A percentile compares a stretch with the other conserved stretches of the same genome.
Conservation (phyloP, 768 basidiomycete genomes). For the Leccinum disarticulatum region DNA sequence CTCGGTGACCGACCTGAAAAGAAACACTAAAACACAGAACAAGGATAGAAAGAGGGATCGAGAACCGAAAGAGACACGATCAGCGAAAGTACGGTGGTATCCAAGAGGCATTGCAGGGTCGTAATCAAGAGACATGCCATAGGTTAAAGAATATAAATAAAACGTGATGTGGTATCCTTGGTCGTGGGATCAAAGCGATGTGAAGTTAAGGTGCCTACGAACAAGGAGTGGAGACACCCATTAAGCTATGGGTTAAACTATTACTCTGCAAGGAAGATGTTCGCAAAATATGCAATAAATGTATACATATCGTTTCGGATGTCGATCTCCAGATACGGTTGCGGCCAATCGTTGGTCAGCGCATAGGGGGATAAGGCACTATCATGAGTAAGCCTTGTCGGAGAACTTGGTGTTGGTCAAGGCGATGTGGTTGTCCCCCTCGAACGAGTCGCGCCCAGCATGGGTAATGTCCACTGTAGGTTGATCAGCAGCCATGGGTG, state of each 20-base stretch:
- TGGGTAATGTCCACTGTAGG: slow-evolving; percentile 45
- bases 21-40: background rate
- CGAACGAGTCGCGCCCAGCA: slow-evolving; percentile 43
- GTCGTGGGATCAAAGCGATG: slow-evolving; percentile 5
- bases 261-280: slow-evolving; percentile 17
- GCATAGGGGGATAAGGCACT: background rate
- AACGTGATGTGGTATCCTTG: slow-evolving; percentile 14
- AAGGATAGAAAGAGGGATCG: background rate
- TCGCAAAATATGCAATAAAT: slow-evolving; percentile 26
- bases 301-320: slow-evolving; percentile 18
- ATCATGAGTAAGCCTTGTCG: slow-evolving; percentile 55
- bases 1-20: slow-evolving; percentile 5
- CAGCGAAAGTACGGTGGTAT: slow-evolving; percentile 22
- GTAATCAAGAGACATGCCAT: slow-evolving; percentile 9
- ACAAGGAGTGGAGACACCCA: slow-evolving; percentile 19
- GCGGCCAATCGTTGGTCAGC: background rate
- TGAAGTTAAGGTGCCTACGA: slow-evolving; percentile 3
- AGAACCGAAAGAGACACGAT: slow-evolving; percentile 2
- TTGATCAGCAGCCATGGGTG: slow-evolving; percentile 52
- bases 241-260: slow-evolving; percentile 23
- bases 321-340: slow-evolving; percentile 1
- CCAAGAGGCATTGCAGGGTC: slow-evolving; percentile 22
- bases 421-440: slow-evolving; percentile 38
- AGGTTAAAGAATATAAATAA: slow-evolving; percentile 10
- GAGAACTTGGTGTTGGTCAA: slow-evolving; percentile 40